A percentile compares a stretch with the other conserved stretches of the same genome.
These are phyloP conservation scores for Paraconiothyrium brasiliense DNA, from an alignment of 2,329 filamentous ascomycete genomes.

Conservation along the genomic window DNA sequence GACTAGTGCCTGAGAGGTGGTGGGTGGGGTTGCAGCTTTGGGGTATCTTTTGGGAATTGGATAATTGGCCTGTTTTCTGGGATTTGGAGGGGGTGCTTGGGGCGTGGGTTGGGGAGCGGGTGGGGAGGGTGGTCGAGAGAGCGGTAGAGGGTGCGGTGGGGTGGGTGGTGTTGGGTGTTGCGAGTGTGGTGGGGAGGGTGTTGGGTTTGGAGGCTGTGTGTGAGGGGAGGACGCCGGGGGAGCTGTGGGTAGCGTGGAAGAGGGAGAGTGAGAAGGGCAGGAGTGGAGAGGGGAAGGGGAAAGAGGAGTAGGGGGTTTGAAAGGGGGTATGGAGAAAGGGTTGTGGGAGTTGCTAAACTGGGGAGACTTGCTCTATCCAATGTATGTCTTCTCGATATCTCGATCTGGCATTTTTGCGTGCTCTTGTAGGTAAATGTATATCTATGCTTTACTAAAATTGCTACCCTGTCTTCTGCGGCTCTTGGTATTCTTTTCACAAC, in stretches of 20 bases:
- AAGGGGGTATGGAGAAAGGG: too few species aligned
- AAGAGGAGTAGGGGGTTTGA: too few species aligned
- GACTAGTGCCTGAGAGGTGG: conserved; percentile 17
- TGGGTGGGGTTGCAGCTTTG: conserved; percentile 38
- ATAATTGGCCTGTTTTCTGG: conserved; percentile 45
- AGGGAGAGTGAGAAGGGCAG: neutral
- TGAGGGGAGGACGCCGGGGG: conserved; percentile 23
- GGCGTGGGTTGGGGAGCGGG: neutral
- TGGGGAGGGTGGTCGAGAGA: neutral
- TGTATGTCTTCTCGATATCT: too few species aligned
- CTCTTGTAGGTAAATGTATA: too few species aligned
- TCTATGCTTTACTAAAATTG: too few species aligned
- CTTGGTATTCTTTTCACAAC: too few species aligned
- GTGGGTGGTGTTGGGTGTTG: conserved; percentile 13
- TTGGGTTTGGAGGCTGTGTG: conserved; percentile 21
- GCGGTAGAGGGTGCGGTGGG: conserved; percentile 18
- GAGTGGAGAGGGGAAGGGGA: too few species aligned
- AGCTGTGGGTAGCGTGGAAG: conserved; percentile 23
- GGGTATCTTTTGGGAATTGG: conserved; percentile 39
- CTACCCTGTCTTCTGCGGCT: too few species aligned
- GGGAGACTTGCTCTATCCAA: too few species aligned
- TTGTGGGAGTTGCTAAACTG: too few species aligned
- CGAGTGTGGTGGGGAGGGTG: conserved; percentile 14
- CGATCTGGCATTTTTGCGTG: too few species aligned
- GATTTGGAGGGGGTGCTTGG: conserved; percentile 11